Base-by-base conservation (phyloP, 179 eudicot species). In the Drosera spatulata region DNA sequence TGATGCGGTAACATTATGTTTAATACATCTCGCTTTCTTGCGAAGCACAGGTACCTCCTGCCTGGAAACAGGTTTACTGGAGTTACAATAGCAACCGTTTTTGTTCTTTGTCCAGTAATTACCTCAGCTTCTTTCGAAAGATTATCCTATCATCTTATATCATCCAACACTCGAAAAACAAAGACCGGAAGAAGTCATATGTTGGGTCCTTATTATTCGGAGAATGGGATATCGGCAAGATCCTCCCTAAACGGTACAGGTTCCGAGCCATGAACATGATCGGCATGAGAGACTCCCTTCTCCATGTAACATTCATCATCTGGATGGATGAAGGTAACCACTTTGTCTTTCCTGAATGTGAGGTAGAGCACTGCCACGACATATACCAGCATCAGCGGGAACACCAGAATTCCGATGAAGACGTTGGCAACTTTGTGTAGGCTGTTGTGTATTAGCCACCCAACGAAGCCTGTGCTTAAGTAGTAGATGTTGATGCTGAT, bases 401-500 rank as follows among this genome's bases (percentile, higher is more conserved):
- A 83, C 8, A 83, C 88, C 54, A 73, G 0, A 44, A 80, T 73
- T 14, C 83, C 83, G 4, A 83, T 65, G 48, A 83, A 75, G 13
- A 83, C 76, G 44, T 67, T 78, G 41, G 70, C 88, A n/a, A 73
- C 75, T 66, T 71, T 83, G 7, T 85, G 85, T 37, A 77, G 66
- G 47, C 8, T 67, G 63, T 67, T 83, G 65, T 75, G 75, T 5
- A 78, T 73, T 14, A 83, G 46, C 88, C 88, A 83, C 6, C 57
- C 76, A 2, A 80, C 76, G 42, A 83, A 83, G 48, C 61, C 70
- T 4, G 85, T 80, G 65, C 55, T 75, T 44, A 83, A 59, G 70
- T 83, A 83, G 66, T 83, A 83, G 8, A 83, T 62, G 73, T 83
- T 83, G 78, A 83, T 83, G 63, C 88, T 81, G 4, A 80, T 78